Evolutionary conservation across 345 rosid species (phyloP).

Genomic region (Pistacia integerrima): DNA sequence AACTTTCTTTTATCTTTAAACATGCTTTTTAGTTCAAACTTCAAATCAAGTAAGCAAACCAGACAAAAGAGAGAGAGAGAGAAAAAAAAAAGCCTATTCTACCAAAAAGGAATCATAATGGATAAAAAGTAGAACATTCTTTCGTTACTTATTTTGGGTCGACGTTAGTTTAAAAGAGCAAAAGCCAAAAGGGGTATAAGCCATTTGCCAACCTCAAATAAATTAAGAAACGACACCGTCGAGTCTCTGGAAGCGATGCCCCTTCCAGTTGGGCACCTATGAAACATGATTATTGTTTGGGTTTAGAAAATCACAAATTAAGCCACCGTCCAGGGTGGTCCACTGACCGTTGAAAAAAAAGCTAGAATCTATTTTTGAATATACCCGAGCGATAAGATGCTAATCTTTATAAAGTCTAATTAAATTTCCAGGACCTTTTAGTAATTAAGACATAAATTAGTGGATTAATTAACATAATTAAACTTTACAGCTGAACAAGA

Average conservation of each 20-base stretch:
- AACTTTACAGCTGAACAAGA: no score
- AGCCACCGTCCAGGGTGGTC: conserved; percentile 25
- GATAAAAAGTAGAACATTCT: conserved; percentile 8
- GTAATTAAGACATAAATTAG: no score
- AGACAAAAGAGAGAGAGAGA: not conserved
- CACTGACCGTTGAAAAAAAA: not conserved
- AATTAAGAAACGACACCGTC: not conserved
- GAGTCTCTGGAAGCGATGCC: not conserved
- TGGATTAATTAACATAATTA: no score
- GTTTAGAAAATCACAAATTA: conserved; percentile 15
- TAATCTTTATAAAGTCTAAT: no score
- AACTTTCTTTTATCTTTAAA: not conserved
- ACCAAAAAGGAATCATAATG: not conserved
- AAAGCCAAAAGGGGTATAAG: not conserved
- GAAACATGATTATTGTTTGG: conserved; percentile 4
- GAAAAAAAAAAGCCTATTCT: not conserved
- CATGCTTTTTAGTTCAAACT: not conserved
- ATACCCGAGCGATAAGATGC: no score
- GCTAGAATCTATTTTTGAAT: no score
- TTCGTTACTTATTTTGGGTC: not conserved
- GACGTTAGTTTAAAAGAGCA: not conserved
- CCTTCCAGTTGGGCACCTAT: no score
- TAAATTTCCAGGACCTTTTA: no score
- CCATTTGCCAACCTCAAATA: not conserved
- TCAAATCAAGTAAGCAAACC: not conserved